Conservation (phyloP, 2,329 filamentous ascomycete genomes). For the Dactylellina parvicollis region DNA sequence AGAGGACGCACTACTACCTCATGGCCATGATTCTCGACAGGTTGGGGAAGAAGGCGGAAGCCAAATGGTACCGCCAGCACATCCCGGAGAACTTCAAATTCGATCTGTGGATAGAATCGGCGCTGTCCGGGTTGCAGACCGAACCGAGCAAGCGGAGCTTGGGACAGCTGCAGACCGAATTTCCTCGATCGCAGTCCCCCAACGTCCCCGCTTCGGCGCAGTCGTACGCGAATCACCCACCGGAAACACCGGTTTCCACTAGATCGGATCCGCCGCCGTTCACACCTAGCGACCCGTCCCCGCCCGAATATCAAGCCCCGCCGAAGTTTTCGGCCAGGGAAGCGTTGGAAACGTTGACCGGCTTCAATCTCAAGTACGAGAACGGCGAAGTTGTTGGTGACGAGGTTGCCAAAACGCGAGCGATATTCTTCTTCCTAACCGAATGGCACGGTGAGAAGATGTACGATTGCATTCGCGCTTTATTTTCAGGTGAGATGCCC, state of each 20-base stretch:
- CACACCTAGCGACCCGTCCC: slow-evolving; percentile 47
- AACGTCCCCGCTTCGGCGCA: neutral
- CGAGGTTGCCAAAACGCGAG: slow-evolving; percentile 51
- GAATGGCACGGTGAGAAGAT: slow-evolving; percentile 49
- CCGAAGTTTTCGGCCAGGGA: slow-evolving; percentile 16
- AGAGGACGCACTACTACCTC: slow-evolving; percentile 52
- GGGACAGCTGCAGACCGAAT: slow-evolving; percentile 25
- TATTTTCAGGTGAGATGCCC: slow-evolving; percentile 34
- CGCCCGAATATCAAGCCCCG: slow-evolving; percentile 44
- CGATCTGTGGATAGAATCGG: slow-evolving; percentile 51
- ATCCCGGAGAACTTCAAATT: slow-evolving; percentile 47
- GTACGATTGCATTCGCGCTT: slow-evolving; percentile 46
- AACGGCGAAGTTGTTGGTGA: slow-evolving; percentile 40
- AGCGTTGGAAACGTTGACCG: slow-evolving; percentile 34
- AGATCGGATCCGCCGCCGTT: slow-evolving; percentile 47
- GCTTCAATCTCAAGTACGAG: slow-evolving; percentile 46
- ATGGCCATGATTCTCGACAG: slow-evolving; percentile 52
- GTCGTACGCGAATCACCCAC: slow-evolving; percentile 29
- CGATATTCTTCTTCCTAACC: slow-evolving; percentile 51
- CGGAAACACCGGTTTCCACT: slow-evolving; percentile 34
- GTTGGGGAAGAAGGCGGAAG: slow-evolving; percentile 49
- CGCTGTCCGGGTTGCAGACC: slow-evolving; percentile 44
- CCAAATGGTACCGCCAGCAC: slow-evolving; percentile 52
- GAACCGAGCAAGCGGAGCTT: slow-evolving; percentile 28
- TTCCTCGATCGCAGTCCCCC: slow-evolving; percentile 31